Base-by-base conservation (phyloP, 768 basidiomycete genomes). In the Lepiota subincarnata region DNA sequence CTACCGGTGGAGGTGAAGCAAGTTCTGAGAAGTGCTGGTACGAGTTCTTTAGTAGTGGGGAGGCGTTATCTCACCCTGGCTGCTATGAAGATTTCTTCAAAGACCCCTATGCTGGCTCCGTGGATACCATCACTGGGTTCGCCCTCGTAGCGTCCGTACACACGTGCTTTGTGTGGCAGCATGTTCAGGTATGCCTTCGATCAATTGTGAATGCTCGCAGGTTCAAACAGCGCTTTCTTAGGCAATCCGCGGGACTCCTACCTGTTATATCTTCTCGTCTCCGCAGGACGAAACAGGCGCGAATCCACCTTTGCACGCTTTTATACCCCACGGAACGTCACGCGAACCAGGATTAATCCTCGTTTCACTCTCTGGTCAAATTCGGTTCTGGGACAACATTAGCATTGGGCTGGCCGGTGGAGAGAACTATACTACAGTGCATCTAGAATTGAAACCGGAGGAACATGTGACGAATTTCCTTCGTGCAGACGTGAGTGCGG, bases 281-380 rank as follows among this genome's bases (percentile, higher is more conserved):
- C 89, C 89, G 4, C 68, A 69, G 55, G 72, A 76, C 53, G 57
- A 70, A 18, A 66, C 69, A 18, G 67, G 68, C 31, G 62, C 66
- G 1, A 63, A 68, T 43, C 78, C 80, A 35, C 75, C 80, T 11
- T 70, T 81, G 36, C 78, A 83, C 68, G 75, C 76, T n/a, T 78
- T 92, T 13, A 80, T 91, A 18, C 87, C 89, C 13, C 80, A 80
- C 61, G 79, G 79, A 11, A 56, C 76, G 3, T 76, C 81, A 11
- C 81, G 89, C 38, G 94, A 98, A 70, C 94, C 94, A 2, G 93
- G 93, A 20, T 80, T 96, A 36, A 82, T 97, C 39, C 78, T 95
- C 48, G 70, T 90, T 46, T 87, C 87, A 6, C 70, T 79, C 5
- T 70, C 77, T 0, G 94, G 94, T 3, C 74, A 83, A 57, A 70